Percentiles rank a stretch among this genome's conserved stretches.
phyloP scores from a whole-genome alignment of 345 rosid species.

The Salix purpurea region DNA sequence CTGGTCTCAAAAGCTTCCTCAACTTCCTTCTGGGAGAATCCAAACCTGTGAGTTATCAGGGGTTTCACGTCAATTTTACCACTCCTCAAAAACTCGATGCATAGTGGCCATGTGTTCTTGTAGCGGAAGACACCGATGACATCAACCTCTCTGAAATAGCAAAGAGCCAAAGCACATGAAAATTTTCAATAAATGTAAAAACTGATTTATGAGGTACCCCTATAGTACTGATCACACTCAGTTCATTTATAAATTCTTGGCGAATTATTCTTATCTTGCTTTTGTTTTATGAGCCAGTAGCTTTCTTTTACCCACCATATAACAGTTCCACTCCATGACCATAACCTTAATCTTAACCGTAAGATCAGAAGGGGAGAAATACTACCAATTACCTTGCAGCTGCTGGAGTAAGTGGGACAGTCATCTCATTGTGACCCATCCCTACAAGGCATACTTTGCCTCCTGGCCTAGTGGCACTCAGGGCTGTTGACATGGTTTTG shows the following conservation, averaged over 20 bases:
- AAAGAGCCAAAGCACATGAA: background rate
- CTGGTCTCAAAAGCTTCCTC: slow-evolving; percentile 87
- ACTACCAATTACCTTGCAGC: slow-evolving; percentile 66
- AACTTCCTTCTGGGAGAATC: slow-evolving; percentile 78
- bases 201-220: background rate
- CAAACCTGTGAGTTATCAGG: slow-evolving; percentile 78
- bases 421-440: slow-evolving; percentile 70
- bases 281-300: background rate
- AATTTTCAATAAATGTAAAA: background rate
- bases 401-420: slow-evolving; percentile 76
- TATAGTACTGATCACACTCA: background rate
- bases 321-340: too few relatives aligned
- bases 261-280: background rate
- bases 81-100: slow-evolving; percentile 65
- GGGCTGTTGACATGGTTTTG: slow-evolving; percentile 86
- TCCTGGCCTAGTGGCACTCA: slow-evolving; percentile 66
- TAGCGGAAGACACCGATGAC: slow-evolving; percentile 74
- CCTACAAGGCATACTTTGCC: slow-evolving; percentile 95
- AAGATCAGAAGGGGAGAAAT: background rate
- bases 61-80: slow-evolving; percentile 89
- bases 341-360: too few relatives aligned
- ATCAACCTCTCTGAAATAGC: slow-evolving; percentile 69
- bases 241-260: background rate
- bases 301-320: background rate
- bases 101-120: slow-evolving; percentile 85